phyloP scores from a whole-genome alignment of 139 green algal genomes.

The Dunaliella primolecta region DNA sequence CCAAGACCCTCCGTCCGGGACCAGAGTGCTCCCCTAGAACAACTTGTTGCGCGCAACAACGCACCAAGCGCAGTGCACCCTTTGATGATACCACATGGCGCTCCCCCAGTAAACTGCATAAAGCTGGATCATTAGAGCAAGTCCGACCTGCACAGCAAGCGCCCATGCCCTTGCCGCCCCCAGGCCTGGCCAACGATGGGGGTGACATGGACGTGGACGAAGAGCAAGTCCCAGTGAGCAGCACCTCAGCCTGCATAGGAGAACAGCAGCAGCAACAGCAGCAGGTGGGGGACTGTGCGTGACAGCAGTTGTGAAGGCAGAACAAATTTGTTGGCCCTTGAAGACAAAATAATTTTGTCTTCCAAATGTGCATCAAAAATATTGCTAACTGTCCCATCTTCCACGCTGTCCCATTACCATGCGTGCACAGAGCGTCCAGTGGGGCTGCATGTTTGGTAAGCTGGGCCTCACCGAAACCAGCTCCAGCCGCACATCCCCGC shows the following conservation, averaged over 20 bases:
- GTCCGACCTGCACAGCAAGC: not conserved
- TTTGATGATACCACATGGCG: not conserved
- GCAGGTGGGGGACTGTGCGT: not conserved
- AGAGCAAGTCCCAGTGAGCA: too few relatives aligned
- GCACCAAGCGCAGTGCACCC: not conserved
- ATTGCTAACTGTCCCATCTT: too few relatives aligned
- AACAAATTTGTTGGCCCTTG: too few relatives aligned
- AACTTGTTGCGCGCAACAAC: too few relatives aligned
- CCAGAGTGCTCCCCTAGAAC: too few relatives aligned
- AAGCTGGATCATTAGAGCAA: not conserved
- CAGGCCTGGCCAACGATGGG: not conserved
- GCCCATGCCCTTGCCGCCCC: not conserved
- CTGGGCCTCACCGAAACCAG: not conserved
- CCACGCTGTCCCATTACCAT: too few relatives aligned
- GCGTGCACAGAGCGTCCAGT: not conserved
- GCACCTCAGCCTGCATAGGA: too few relatives aligned
- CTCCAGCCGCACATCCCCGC: not conserved
- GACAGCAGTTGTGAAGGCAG: too few relatives aligned
- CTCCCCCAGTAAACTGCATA: not conserved
- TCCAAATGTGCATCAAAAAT: too few relatives aligned
- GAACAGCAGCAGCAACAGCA: not conserved
- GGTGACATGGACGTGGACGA: not conserved
- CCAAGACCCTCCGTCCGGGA: too few relatives aligned
- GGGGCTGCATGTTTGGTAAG: not conserved
- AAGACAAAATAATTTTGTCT: too few relatives aligned